A percentile compares a stretch with the other conserved stretches of the same genome.
These are phyloP conservation scores for Calamus simplicifolius DNA, from an alignment of 176 grass and related monocot species.

Conservation along the genomic window DNA sequence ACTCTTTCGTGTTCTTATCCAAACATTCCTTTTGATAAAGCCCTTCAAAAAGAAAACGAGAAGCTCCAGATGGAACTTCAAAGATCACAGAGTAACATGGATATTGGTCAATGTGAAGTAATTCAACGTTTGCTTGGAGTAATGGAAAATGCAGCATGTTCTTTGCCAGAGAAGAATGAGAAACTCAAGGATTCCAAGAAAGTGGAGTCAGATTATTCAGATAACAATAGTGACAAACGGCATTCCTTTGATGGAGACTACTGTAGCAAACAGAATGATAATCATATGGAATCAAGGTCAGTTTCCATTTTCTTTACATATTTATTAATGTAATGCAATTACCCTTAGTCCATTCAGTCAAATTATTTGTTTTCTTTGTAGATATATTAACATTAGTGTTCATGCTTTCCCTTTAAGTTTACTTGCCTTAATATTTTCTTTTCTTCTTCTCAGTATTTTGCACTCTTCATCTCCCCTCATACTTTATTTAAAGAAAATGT, in stretches of 20 bases:
- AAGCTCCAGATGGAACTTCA: slow-evolving; percentile 93
- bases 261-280: slow-evolving; percentile 32
- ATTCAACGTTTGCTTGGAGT: slow-evolving; percentile 89
- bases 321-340: background rate
- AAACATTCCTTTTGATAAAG: slow-evolving; percentile 81
- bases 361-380: no score
- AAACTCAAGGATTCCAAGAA: slow-evolving; percentile 38
- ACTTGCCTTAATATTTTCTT: no score
- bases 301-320: slow-evolving; percentile 11
- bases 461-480: no score
- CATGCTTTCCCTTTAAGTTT: no score
- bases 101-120: slow-evolving; percentile 72
- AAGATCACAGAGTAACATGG: slow-evolving; percentile 75
- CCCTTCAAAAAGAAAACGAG: slow-evolving; percentile 84
- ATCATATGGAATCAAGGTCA: slow-evolving; percentile 24
- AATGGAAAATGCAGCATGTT: slow-evolving; percentile 54
- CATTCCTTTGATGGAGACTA: slow-evolving; percentile 28
- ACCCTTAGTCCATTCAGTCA: no score
- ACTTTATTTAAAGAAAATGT: no score
- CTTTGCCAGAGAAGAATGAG: slow-evolving; percentile 44
- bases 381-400: no score
- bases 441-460: no score
- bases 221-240: slow-evolving; percentile 25
- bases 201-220: slow-evolving; percentile 17
- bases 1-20: slow-evolving; percentile 88